phyloP scores from a whole-genome alignment of 169 alveolate species.

The Cryptosporidium ubiquitum region DNA sequence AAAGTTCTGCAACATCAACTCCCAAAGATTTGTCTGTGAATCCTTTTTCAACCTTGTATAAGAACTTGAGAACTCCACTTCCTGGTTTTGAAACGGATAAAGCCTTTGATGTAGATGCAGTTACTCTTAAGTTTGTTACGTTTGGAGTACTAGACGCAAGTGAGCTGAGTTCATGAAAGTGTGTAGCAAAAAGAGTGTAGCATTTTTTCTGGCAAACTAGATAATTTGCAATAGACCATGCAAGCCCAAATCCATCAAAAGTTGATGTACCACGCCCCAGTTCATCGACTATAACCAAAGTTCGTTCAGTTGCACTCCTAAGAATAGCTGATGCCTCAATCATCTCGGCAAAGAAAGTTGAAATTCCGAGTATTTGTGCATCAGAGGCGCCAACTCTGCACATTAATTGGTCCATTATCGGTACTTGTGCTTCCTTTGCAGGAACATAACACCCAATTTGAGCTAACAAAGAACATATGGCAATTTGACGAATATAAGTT shows the following conservation, averaged over 20 bases:
- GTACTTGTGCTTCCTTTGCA: conserved; percentile 90
- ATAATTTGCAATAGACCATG: conserved; percentile 95
- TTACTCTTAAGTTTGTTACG: conserved; percentile 84
- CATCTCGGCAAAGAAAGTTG: conserved; percentile 98
- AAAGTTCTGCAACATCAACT: conserved; percentile 92
- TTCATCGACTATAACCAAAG: conserved; percentile 95
- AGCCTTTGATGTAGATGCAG: conserved; percentile 88
- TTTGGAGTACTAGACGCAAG: conserved; percentile 84
- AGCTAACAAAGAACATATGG: conserved; percentile 85
- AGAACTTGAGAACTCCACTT: conserved; percentile 81
- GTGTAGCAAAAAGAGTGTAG: conserved; percentile 97
- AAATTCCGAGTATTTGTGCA: conserved; percentile 92
- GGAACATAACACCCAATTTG: conserved; percentile 97
- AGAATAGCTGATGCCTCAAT: conserved; percentile 94
- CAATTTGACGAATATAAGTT: conserved; percentile 94
- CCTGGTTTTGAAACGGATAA: conserved; percentile 79
- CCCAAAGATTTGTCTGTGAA: conserved; percentile 93
- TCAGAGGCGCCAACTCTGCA: conserved; percentile 98
- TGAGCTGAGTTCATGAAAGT: conserved; percentile 96
- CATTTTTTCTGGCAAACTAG: conserved; percentile 90
- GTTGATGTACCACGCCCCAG: conserved; percentile 98
- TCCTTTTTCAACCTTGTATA: conserved; percentile 92
- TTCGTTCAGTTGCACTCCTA: conserved; percentile 90
- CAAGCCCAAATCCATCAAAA: conserved; percentile 95
- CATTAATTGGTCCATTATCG: conserved; percentile 91